These are phyloP conservation scores for Sporothrix curviconia DNA, from an alignment of 2,329 filamentous ascomycete species.

Conservation along the genomic window DNA sequence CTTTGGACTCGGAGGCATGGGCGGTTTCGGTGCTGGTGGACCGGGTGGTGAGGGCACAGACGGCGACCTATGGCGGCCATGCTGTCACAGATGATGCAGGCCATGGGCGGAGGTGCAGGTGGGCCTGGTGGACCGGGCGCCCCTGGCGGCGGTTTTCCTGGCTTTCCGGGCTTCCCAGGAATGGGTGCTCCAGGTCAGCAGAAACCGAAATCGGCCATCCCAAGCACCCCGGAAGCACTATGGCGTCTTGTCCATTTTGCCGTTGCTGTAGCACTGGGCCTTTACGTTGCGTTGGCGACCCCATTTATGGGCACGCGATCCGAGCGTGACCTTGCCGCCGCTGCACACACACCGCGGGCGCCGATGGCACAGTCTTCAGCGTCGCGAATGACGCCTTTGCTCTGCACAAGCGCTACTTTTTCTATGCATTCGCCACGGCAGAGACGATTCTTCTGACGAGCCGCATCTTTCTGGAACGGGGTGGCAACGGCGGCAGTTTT, in stretches of 20 bases:
- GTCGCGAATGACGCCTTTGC: conserved; percentile 11
- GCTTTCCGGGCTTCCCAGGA: conserved; percentile 20
- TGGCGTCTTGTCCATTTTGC: conserved; percentile 71
- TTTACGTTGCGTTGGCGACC: conserved; percentile 63
- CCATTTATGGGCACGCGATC: conserved; percentile 61
- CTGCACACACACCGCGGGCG: conserved; percentile 29
- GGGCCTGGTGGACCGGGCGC: conserved; percentile 20
- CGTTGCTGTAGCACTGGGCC: conserved; percentile 61
- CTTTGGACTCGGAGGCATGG: conserved; percentile 11
- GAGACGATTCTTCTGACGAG: conserved; percentile 67
- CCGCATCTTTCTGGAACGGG: conserved; percentile 63
- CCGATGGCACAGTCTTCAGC: neutral
- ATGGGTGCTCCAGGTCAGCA: conserved; percentile 20
- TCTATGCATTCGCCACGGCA: conserved; percentile 74
- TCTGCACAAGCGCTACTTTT: conserved; percentile 41
- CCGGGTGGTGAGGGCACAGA: conserved; percentile 25
- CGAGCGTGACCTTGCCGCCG: conserved; percentile 44
- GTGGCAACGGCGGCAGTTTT: neutral
- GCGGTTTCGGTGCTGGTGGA: conserved; percentile 19
- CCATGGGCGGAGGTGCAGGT: conserved; percentile 38
- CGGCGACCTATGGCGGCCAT: conserved; percentile 66
- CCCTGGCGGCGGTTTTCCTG: conserved; percentile 11
- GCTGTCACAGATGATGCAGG: conserved; percentile 64
- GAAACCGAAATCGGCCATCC: conserved; percentile 29
- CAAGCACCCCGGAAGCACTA: conserved; percentile 37